phyloP scores from a whole-genome alignment of 495 filamentous ascomycete species.

The Talaromyces thailandensis region DNA sequence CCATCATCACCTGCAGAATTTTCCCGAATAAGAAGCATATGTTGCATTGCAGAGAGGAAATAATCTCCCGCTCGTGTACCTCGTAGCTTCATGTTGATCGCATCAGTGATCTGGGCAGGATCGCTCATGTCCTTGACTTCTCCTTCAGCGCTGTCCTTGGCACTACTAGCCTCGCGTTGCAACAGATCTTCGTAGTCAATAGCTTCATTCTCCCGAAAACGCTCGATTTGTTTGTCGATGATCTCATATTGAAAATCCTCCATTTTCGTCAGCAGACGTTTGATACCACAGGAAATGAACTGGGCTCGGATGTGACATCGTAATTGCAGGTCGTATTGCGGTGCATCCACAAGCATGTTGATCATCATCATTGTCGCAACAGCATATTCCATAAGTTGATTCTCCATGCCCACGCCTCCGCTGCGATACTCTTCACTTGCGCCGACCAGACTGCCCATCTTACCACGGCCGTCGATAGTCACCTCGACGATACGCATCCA shows the following conservation, averaged over 20 bases:
- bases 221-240: constrained; percentile 96
- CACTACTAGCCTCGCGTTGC: constrained; percentile 81
- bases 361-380: constrained; percentile 90
- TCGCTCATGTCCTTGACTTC: constrained; percentile 93
- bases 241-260: constrained; percentile 97
- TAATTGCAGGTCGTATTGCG: constrained; percentile 79
- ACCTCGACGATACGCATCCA: constrained; percentile 99
- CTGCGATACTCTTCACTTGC: constrained; percentile 95
- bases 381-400: constrained; percentile 97
- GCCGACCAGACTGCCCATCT: constrained; percentile 96
- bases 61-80: constrained; percentile 86
- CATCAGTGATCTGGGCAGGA: constrained; percentile 85
- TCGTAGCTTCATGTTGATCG: constrained; percentile 78
- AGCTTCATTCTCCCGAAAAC: constrained; percentile 85
- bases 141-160: constrained; percentile 82
- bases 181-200: constrained; percentile 98
- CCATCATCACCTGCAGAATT: constrained; percentile 81
- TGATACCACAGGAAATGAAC: constrained; percentile 93
- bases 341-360: constrained; percentile 93
- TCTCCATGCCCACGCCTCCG: constrained; percentile 98
- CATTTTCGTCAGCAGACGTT: constrained; percentile 92
- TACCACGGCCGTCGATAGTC: constrained; percentile 90
- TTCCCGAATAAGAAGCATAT: constrained; percentile 87
- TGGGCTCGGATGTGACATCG: constrained; percentile 92
- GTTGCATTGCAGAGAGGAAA: constrained; percentile 91